Evolutionary conservation across 139 green algal species (phyloP), one percentile per base, ranked within the genome.

Genomic region (Pseudopediastrum boryanum): DNA sequence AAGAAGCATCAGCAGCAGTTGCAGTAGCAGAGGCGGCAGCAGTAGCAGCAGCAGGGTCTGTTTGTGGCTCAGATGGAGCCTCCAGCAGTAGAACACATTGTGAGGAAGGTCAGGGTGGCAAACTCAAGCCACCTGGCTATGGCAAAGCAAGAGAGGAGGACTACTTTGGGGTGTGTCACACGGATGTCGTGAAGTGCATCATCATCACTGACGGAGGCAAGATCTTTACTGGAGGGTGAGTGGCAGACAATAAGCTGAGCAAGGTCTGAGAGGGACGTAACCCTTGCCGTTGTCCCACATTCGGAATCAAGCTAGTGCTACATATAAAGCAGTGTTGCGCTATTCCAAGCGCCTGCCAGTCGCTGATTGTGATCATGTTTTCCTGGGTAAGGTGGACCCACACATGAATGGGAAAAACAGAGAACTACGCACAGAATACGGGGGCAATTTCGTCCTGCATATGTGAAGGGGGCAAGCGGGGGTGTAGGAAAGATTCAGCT

Each of bases 161-260:
- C 46, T 81, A 74, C 62, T 81, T 52, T 44, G 62, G 43, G 27
- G 74, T 88, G 39, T 87, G 86, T 67, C 85, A 93, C 73, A 84
- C 81, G 2, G 89, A 93, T 65, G 85, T 92, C 44, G 87, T 93
- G 19, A 90, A 87, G 33, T 84, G 78, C 77, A 90, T 93, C 46
- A 83, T 89, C n/a, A 85, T 90, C 70, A 91, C 86, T 13, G 85
- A 91, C 21, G 83, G 74, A 9, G 89, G 89, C 29, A 89, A 91
- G 69, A 85, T 93, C 35, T 81, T 90, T 35, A 91, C 89, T 19
- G 87, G 83, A 13, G 87, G 87, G 87, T 89, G 65, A 78, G 83
- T 75, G 39, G 27, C 59, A 46, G 42, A 5, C 9, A 41, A 71
- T 46, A 48, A 43, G n/a, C 33, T 6, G 16, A 29, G 58, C 13